Evolutionary conservation across 2,329 filamentous ascomycete genomes (phyloP).

Genomic region (Ustulina deusta): DNA sequence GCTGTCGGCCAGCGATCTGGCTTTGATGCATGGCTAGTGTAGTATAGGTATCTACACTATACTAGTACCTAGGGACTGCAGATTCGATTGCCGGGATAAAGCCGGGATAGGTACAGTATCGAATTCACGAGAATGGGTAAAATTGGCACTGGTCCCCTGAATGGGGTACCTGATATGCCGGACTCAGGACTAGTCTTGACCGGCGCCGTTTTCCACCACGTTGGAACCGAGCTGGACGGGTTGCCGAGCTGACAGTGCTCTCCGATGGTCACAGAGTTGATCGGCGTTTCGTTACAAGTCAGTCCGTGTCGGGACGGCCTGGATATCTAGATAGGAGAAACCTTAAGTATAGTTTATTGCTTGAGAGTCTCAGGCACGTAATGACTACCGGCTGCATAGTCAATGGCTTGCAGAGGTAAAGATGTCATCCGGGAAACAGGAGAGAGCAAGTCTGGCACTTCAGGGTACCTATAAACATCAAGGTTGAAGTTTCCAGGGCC

Average conservation of each 20-base stretch:
- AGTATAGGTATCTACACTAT: not conserved
- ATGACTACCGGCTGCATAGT: not conserved
- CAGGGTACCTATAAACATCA: not conserved
- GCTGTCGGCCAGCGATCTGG: slow-evolving; percentile 23
- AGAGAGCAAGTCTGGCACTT: not conserved
- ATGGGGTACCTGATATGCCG: slow-evolving; percentile 5
- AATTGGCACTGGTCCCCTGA: slow-evolving; percentile 9
- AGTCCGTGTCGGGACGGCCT: not conserved
- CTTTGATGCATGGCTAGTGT: slow-evolving; percentile 1
- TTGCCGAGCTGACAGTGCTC: slow-evolving; percentile 18
- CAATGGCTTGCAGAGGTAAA: not conserved
- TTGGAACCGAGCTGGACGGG: slow-evolving; percentile 33
- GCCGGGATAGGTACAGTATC: slow-evolving; percentile 13
- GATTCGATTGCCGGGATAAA: slow-evolving; percentile 18
- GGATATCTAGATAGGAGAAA: not conserved
- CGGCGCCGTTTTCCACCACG: slow-evolving; percentile 22
- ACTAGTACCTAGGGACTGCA: not conserved
- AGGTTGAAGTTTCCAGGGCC: slow-evolving; percentile 14
- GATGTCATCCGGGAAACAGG: not conserved
- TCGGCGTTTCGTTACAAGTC: slow-evolving; percentile 3
- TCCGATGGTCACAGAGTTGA: slow-evolving; percentile 19
- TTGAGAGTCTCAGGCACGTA: not conserved
- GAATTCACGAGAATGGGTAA: slow-evolving; percentile 7
- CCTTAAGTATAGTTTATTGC: not conserved
- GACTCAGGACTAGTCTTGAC: slow-evolving; percentile 4